A percentile compares a stretch with the other conserved stretches of the same genome.
Evolutionary conservation across 2,329 filamentous ascomycete genomes (phyloP).

Genomic region (Chaetomium strumarium): DNA sequence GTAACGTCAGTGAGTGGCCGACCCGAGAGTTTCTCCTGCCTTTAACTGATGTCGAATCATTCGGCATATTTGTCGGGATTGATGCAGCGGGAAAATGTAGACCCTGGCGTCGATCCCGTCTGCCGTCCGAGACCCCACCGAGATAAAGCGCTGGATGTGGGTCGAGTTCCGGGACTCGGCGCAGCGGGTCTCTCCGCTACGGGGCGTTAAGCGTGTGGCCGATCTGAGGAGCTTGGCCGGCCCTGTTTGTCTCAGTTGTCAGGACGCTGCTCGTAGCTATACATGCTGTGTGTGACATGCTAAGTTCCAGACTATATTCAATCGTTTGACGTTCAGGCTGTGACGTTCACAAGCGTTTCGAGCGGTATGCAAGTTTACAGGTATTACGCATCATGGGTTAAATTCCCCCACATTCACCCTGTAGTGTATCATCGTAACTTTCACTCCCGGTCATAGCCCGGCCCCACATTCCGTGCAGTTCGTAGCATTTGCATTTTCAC

Average conservation of each 20-base stretch:
- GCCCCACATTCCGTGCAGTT: no score
- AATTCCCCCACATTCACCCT: no score
- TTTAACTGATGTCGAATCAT: conserved; percentile 1
- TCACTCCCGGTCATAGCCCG: no score
- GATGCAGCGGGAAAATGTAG: conserved; percentile 24
- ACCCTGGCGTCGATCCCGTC: conserved; percentile 20
- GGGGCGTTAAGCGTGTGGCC: neutral
- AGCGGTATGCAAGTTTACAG: neutral
- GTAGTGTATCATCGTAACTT: no score
- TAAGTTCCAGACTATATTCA: no score
- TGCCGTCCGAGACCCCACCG: neutral
- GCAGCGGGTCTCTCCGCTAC: conserved; percentile 3
- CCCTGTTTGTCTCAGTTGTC: no score
- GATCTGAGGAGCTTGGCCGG: neutral
- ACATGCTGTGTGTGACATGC: no score
- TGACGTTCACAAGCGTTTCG: neutral
- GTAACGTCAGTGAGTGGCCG: neutral
- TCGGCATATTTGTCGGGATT: conserved; percentile 26
- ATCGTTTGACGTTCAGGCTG: no score
- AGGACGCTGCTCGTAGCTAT: no score
- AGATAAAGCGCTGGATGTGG: neutral
- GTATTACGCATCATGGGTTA: no score
- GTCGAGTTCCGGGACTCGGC: neutral
- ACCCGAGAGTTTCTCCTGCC: conserved; percentile 1
- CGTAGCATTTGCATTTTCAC: neutral